Evolutionary conservation across 352 stramenopile genomes (phyloP), one percentile per base, ranked within the genome.

Genomic region (Peronospora belbahrii): DNA sequence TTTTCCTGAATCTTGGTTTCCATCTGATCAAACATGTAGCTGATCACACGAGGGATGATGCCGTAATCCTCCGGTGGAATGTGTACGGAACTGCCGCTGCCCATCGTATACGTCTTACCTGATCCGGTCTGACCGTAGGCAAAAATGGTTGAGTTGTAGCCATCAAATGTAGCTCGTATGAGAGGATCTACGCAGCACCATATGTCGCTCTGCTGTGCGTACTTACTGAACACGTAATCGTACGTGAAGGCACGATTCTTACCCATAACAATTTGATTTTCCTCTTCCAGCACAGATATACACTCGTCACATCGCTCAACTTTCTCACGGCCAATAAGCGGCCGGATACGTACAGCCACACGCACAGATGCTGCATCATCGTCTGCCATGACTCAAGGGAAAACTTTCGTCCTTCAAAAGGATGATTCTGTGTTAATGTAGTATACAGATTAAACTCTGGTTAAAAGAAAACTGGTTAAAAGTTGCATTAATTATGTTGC

Each of bases 111-210:
- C 31, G 83, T 94, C 65, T 94, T 95, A 27, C 83, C 83, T 3
- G 75, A 88, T 3, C 82, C 82, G 1, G 83, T 94, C 59, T 95
- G 83, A 11, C 83, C 83, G 48, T 95, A 95, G 13, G 83, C 83
- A 48, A 95, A 93, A 60, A 95, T 86, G 18, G 84, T 95, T 2
- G 83, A 74, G 66, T 95, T 95, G 65, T 95, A 95, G 23, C 84
- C 84, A 38, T 95, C 80, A 36, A 95, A 91, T 7, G 70, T 77
- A n/a, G 79, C 68, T 22, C 77, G 63, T 27, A 91, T 75, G 25
- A 94, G 74, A 47, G 82, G 82, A 22, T 85, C 74, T 30, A 94
- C 80, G 54, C 82, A 91, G 36, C 56, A 51, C 76, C 79, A 95
- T 39, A 95, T 84, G 59, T 94, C 83, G 49, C 76, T 73, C 67